A percentile compares a stretch with the other conserved stretches of the same genome.
phyloP scores from a whole-genome alignment of 2,329 filamentous ascomycete species.

The Lasiodiplodia gonubiensis region DNA sequence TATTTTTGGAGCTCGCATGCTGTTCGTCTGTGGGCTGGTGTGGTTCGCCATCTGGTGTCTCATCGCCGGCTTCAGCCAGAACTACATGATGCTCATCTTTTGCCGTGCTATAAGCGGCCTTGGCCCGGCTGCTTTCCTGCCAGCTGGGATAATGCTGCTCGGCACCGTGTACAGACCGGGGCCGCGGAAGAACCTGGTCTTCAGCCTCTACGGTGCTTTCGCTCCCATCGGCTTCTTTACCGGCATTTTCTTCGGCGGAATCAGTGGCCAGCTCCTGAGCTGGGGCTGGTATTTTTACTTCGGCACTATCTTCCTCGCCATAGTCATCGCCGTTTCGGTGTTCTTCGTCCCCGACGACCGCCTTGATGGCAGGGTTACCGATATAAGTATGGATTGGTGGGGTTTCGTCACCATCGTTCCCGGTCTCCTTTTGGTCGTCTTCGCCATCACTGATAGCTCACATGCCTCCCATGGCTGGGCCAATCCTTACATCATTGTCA shows the following conservation, averaged over 20 bases:
- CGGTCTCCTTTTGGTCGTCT: constrained; percentile 73
- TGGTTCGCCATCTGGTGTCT: constrained; percentile 74
- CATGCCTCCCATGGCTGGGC: constrained; percentile 72
- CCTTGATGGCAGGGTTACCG: constrained; percentile 16
- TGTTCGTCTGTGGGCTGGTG: constrained; percentile 66
- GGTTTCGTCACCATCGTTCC: constrained; percentile 44
- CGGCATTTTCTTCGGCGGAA: constrained; percentile 69
- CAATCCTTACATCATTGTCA: constrained; percentile 73
- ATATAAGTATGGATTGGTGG: constrained; percentile 46
- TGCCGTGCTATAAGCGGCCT: constrained; percentile 77
- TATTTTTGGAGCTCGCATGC: constrained; percentile 67
- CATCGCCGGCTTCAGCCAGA: constrained; percentile 71
- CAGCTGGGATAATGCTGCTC: constrained; percentile 70
- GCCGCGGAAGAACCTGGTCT: constrained; percentile 71
- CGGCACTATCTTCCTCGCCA: constrained; percentile 58
- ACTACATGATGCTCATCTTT: constrained; percentile 72
- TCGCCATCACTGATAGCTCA: constrained; percentile 74
- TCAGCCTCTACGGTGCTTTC: constrained; percentile 62
- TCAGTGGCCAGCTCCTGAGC: constrained; percentile 58
- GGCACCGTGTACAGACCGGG: constrained; percentile 70
- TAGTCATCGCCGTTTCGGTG: neutral
- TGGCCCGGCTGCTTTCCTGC: constrained; percentile 73
- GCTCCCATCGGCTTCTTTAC: constrained; percentile 57
- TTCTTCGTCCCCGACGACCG: constrained; percentile 33
- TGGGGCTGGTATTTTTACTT: constrained; percentile 69